phyloP scores from a whole-genome alignment of 371 early-diverging fungal genomes.

The Mortierella sp. region DNA sequence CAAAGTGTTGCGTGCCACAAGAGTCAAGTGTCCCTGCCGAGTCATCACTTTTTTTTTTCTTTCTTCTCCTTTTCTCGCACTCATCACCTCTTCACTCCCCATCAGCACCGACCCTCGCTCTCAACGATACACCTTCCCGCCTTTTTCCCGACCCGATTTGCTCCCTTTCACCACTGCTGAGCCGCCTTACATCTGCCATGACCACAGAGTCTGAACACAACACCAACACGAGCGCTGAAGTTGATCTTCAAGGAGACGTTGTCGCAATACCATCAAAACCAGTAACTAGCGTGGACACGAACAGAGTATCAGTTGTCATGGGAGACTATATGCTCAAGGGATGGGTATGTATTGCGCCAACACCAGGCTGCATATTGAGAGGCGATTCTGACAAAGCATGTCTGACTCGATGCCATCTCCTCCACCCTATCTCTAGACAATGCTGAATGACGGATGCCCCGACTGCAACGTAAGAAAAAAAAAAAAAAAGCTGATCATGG shows the following conservation, averaged over 20 bases:
- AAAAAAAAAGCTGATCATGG: no score
- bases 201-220: background rate
- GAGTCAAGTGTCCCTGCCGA: no score
- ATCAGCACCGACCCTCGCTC: background rate
- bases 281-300: constrained; percentile 23
- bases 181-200: background rate
- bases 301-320: constrained; percentile 51
- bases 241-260: background rate
- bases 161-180: no score
- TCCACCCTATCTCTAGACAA: constrained; percentile 12
- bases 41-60: background rate
- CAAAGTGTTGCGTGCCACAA: no score
- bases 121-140: no score
- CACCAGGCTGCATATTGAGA: no score
- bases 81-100: background rate
- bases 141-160: no score
- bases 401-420: background rate
- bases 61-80: background rate
- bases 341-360: constrained; percentile 46
- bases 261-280: background rate
- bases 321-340: constrained; percentile 48
- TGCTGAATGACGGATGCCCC: constrained; percentile 53
- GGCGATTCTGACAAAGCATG: background rate
- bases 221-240: background rate
- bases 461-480: constrained; percentile 47